phyloP scores from a whole-genome alignment of 768 basidiomycete species.

The Leccinum longicurvipes region DNA sequence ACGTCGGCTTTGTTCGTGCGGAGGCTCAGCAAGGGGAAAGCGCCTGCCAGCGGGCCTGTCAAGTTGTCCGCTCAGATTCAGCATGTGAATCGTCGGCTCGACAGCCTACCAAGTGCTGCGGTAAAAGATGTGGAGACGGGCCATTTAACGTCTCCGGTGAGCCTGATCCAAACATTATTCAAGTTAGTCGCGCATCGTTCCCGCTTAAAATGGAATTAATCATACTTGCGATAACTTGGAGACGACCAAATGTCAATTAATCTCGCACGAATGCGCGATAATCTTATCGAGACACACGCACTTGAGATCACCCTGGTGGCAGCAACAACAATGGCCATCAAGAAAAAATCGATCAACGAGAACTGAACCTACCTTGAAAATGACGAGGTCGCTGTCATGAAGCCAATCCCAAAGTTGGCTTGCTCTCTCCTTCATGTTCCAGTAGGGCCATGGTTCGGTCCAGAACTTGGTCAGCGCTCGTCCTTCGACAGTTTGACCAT shows the following conservation, averaged over 20 bases:
- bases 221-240: constrained; percentile 79
- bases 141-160: constrained; percentile 89
- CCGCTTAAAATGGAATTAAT: background rate
- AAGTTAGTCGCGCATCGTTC: constrained; percentile 2
- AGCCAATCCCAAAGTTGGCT: constrained; percentile 51
- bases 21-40: constrained; percentile 79
- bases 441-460: constrained; percentile 75
- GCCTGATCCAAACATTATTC: constrained; percentile 47
- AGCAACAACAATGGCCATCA: background rate
- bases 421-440: constrained; percentile 60
- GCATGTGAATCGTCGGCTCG: background rate
- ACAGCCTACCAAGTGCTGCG: constrained; percentile 58
- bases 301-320: constrained; percentile 83
- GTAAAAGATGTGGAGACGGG: constrained; percentile 74
- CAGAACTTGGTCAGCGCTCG: constrained; percentile 50
- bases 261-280: background rate
- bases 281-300: constrained; percentile 37
- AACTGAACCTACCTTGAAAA: constrained; percentile 67
- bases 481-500: constrained; percentile 23
- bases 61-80: constrained; percentile 4
- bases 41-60: constrained; percentile 70
- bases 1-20: constrained; percentile 97
- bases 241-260: constrained; percentile 2
- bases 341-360: background rate
- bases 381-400: constrained; percentile 58